Base-by-base conservation (phyloP, 139 green algal genomes). In the Picocystis salinarum region DNA sequence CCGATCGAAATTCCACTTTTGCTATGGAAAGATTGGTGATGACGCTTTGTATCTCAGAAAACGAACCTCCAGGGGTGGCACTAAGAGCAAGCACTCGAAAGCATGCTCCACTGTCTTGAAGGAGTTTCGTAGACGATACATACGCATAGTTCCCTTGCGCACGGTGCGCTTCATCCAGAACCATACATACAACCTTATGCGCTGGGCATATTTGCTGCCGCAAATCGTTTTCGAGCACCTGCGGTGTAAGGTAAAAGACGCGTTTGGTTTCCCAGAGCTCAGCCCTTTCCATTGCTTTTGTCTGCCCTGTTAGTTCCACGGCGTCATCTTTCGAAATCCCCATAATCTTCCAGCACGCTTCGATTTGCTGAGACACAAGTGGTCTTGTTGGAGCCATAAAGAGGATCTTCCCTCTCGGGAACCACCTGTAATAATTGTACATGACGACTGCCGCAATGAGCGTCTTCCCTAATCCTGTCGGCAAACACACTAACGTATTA, bases 391-490 rank as follows among this genome's bases (percentile, higher is more conserved):
- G 86, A 12, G 87, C 82, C 26, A 84, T 46, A 48, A 97, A 95
- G 36, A 93, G 73, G 1, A 93, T 46, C 67, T 92, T 93, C 17
- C 76, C 71, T 45, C 76, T 37, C 1, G 81, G 81, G 42, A 92
- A 91, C 81, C 81, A 93, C 25, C 83, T 65, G 45, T 71, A 79
- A 55, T 80, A 93, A 61, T 96, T 96, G 69, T 75, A 61, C 77
- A 85, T 88, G 23, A 87, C 77, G 11, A 94, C 87, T 5, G 84
- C 80, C 10, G 86, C 87, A 19, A 97, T 83, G 9, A 92, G 63
- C 12, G 87, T 95, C 72, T 97, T 95, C 42, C 87, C 87, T 23
- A 94, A 66, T 10, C 87, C 87, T 0, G 86, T 95, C 39, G 87
- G 87, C 44, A 96, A 70, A 52, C 74, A 88, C 15, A 93, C 75